Base-by-base conservation (phyloP, 345 rosid species). In the Salix caprea region DNA sequence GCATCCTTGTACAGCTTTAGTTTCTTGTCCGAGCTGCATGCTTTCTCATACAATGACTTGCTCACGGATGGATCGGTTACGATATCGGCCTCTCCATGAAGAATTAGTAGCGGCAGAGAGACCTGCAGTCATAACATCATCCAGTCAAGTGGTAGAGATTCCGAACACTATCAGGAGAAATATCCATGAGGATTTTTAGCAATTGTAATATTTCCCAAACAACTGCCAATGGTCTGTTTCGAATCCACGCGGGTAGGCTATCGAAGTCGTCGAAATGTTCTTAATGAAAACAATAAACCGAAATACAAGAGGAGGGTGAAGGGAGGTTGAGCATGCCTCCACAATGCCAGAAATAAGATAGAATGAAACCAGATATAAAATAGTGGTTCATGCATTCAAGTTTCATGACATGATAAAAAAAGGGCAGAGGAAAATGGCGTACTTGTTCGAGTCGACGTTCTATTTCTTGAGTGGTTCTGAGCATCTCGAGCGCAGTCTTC, bases 61-160 rank as follows among this genome's bases (percentile, higher is more conserved):
- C 98, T 96, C 77, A 94, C 97, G 0, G 97, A 88, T 3, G 97
- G 98, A 80, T 96, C 98, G 0, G 99, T 96, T 65, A 96, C 90
- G 9, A 44, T 75, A 71, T 96, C 99, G 36, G 87, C 86, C 81
- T 92, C 98, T 36, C 99, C 99, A 23, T 96, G 99, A 64, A 96
- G 81, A 56, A 94, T 88, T 81, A 94, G 78, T 56, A 96, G 71
- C 3, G 99, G 97, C 73, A 96, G 79, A 40, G 97, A 89, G 71
- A 94, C 90, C 99, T 96, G 77, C 23, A 75, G 62, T 67, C 61
- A 48, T 37, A 80, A 37, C 24, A 28, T 16, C 32, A 4, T 44
- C 13, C 13, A 39, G 32, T 34, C 7, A 75, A 30, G 8, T 39
- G 8, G 13, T 40, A 0, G 18, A 46, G 50, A 14, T 46, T 5